Conservation (phyloP, 805 yeast genomes). For the Millerozyma miso region DNA sequence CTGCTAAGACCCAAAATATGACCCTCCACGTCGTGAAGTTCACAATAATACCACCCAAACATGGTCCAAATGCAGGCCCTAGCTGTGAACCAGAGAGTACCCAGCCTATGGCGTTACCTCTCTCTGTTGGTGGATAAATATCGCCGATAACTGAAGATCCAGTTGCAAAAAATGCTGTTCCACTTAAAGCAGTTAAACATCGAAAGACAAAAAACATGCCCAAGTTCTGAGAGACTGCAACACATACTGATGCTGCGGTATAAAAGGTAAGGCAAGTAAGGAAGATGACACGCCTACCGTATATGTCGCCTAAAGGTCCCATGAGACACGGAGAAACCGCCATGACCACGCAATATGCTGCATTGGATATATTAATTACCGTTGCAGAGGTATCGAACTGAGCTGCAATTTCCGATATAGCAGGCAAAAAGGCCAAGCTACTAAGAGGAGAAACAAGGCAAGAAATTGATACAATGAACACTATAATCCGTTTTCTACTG, state of each 20-base stretch:
- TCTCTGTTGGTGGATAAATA: slow-evolving; percentile 43
- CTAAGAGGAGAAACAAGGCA: slow-evolving; percentile 45
- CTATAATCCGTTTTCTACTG: slow-evolving; percentile 1
- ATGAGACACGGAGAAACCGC: slow-evolving; percentile 48
- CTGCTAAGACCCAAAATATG: slow-evolving; percentile 48
- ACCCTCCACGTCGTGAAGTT: slow-evolving; percentile 52
- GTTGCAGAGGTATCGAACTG: slow-evolving; percentile 43
- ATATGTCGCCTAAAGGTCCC: slow-evolving; percentile 49
- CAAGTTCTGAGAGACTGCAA: slow-evolving; percentile 47
- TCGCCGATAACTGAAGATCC: slow-evolving; percentile 53
- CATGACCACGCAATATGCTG: slow-evolving; percentile 49
- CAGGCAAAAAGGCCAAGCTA: slow-evolving; percentile 47
- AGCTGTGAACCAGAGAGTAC: slow-evolving; percentile 47
- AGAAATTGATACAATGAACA: slow-evolving; percentile 14
- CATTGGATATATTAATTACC: slow-evolving; percentile 47
- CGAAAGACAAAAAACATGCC: slow-evolving; percentile 54
- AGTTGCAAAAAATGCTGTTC: slow-evolving; percentile 51
- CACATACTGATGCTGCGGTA: slow-evolving; percentile 18
- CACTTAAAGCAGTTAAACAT: slow-evolving; percentile 47
- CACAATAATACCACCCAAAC: slow-evolving; percentile 49
- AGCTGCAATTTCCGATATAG: slow-evolving; percentile 46
- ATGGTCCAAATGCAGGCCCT: slow-evolving; percentile 53
- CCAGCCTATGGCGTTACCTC: slow-evolving; percentile 51
- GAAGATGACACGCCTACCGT: slow-evolving; percentile 46
- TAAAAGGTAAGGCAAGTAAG: slow-evolving; percentile 35